These are phyloP conservation scores for Nakazawaea molendinolei DNA, from an alignment of 805 yeast species.

Conservation along the genomic window DNA sequence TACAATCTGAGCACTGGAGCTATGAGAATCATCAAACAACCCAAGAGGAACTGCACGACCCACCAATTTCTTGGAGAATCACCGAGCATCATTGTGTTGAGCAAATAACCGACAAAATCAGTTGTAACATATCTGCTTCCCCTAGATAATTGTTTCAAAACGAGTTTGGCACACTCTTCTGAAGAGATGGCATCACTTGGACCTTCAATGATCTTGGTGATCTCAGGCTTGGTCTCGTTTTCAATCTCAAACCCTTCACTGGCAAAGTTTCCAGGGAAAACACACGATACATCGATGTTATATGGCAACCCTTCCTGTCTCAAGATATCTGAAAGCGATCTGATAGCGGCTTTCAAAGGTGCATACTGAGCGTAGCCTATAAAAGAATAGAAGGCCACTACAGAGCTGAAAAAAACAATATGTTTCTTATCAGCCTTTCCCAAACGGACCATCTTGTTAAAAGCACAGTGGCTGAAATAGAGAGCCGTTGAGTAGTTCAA, in stretches of 20 bases:
- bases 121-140: constrained; percentile 77
- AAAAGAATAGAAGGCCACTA: constrained; percentile 76
- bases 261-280: constrained; percentile 83
- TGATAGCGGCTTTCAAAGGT: constrained; percentile 79
- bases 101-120: constrained; percentile 78
- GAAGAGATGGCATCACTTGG: constrained; percentile 66
- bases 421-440: constrained; percentile 22
- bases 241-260: constrained; percentile 86
- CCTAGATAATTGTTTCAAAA: constrained; percentile 45
- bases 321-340: constrained; percentile 65
- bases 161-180: constrained; percentile 54
- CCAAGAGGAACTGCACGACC: constrained; percentile 40
- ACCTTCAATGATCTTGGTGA: constrained; percentile 82
- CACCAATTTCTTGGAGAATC: constrained; percentile 59
- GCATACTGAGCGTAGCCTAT: constrained; percentile 90
- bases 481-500: constrained; percentile 71
- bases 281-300: constrained; percentile 62
- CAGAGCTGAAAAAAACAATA: constrained; percentile 65
- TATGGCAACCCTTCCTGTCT: constrained; percentile 76
- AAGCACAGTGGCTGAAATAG: constrained; percentile 60
- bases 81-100: constrained; percentile 63
- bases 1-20: constrained; percentile 54
- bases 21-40: constrained; percentile 42
- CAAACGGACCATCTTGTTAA: constrained; percentile 31
- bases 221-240: constrained; percentile 76